These are phyloP conservation scores for Naegleria gruberi DNA, from an alignment of 208 protist species.

Conservation along the genomic window DNA sequence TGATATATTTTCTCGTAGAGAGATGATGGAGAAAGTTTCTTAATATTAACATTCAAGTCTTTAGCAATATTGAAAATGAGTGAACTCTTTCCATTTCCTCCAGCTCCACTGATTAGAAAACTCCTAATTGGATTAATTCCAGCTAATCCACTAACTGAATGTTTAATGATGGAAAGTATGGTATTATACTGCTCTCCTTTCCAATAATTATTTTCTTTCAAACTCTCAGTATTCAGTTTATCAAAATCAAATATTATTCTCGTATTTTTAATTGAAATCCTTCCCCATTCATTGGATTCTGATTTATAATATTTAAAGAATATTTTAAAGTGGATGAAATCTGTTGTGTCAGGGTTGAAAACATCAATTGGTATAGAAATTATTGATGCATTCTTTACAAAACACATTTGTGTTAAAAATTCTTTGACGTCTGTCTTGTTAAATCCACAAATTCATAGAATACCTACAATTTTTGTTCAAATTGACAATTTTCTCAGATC, in stretches of 20 bases:
- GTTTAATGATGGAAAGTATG: neutral
- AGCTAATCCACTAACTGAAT: neutral
- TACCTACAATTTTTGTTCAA: neutral
- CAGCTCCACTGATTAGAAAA: slow-evolving; percentile 5
- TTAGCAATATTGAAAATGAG: neutral
- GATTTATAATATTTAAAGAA: neutral
- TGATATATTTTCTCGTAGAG: neutral
- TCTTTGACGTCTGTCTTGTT: neutral
- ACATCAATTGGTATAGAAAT: neutral
- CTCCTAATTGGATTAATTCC: neutral
- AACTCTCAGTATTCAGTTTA: neutral
- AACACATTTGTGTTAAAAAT: neutral
- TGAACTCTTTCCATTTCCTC: neutral
- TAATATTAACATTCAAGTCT: neutral
- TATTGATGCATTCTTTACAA: neutral
- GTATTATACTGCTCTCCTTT: neutral
- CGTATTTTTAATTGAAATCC: neutral
- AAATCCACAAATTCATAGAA: neutral
- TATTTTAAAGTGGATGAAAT: neutral
- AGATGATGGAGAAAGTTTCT: neutral
- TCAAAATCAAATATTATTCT: neutral
- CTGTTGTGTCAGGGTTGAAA: neutral
- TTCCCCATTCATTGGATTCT: neutral
- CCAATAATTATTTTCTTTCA: neutral
- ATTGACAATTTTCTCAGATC: neutral